Evolutionary conservation across 2,329 filamentous ascomycete species (phyloP), one percentile per base, ranked within the genome.

Genomic region (Paradendryphiella salina): DNA sequence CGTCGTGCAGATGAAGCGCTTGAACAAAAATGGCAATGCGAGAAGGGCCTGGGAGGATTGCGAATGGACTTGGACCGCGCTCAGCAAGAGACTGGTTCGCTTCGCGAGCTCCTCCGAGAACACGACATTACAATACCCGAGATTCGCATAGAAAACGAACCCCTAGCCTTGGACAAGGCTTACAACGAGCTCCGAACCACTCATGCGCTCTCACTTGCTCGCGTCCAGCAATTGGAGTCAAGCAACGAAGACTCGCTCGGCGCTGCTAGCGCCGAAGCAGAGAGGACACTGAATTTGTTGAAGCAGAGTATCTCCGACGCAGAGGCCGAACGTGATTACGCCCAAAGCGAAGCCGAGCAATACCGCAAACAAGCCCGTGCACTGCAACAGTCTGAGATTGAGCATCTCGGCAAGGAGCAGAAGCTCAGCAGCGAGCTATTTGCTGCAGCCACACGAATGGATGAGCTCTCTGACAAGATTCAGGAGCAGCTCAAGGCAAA

Each of bases 51-150:
- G 1, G 82, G 85, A 44, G 90, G 92, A 47, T 77, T 97, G 49
- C 96, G 96, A 77, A 96, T 96, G 88, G 93, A 97, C 68, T 83
- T 99, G 34, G 94, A 97, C 73, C 89, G 92, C 56, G 92, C 94
- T 20, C 90, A 96, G 73, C 89, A 94, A 70, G 94, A 99, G 75
- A 96, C 96, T 23, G 79, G 84, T 33, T 89, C 89, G n/a, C 81
- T 99, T 33, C 85, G 90, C 35, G 82, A 79, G 26, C 79, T 97
- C 20, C 81, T 97, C 15, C 79, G 86, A 54, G 90, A 96, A 71
- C 88, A 92, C 61, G 91, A 96, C 65, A 90, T 92, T 47, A 79
- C 86, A 33, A 85, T 89, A 18, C 85, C 87, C 0, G 85, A 85
- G 37, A 81, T 81, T 13, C 74, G 82, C 50, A 52, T 73, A 28